Conservation (phyloP, 1,139 yeast species). For the Taiozyma sp. region DNA sequence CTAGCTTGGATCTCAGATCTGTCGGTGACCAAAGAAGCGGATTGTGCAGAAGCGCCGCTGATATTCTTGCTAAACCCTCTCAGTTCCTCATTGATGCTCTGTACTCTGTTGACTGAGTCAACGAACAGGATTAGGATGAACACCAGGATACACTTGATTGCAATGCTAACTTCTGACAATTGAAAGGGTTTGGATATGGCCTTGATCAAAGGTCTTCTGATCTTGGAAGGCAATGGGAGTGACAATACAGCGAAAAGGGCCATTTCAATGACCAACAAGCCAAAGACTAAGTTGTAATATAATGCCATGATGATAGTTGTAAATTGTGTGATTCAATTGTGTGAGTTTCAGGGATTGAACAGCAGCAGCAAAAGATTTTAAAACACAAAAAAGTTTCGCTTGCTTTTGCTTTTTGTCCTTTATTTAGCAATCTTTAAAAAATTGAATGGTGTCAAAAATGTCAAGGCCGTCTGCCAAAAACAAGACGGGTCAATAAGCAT, state of each 20-base stretch:
- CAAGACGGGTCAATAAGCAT: neutral
- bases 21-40: constrained; percentile 32
- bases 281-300: constrained; percentile 72
- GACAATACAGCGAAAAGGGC: constrained; percentile 77
- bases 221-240: constrained; percentile 74
- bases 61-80: constrained; percentile 16
- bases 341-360: neutral
- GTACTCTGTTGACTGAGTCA: constrained; percentile 85
- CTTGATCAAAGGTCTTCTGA: constrained; percentile 65
- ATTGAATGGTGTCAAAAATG: neutral
- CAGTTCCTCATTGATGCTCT: constrained; percentile 64
- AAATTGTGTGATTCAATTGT: neutral
- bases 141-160: constrained; percentile 76
- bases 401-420: neutral
- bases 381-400: neutral
- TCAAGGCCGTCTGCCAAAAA: neutral
- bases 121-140: constrained; percentile 81
- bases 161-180: constrained; percentile 68
- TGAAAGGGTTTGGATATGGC: constrained; percentile 67
- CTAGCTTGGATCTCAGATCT: constrained; percentile 83
- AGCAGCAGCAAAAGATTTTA: neutral
- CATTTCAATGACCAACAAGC: constrained; percentile 73
- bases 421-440: neutral
- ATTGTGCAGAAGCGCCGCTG: constrained; percentile 17
- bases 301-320: constrained; percentile 48